Conservation (phyloP, 1,284 basidiomycete species). For the Ganoderma lucidum region DNA sequence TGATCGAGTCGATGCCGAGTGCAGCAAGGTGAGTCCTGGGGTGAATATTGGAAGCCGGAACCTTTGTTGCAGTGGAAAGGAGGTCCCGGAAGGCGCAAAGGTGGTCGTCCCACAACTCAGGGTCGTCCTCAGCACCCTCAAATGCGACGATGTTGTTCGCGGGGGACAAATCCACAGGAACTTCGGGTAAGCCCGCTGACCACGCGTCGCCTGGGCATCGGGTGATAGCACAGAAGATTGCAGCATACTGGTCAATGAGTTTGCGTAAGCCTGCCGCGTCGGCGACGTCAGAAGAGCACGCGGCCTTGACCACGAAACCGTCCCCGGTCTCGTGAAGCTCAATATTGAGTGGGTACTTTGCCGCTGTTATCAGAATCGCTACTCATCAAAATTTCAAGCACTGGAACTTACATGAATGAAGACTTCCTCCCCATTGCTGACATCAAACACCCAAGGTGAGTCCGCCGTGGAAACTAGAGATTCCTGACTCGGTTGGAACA, state of each 20-base stretch:
- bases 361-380: conserved; percentile 1
- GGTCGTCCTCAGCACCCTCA: not conserved
- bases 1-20: conserved; percentile 62
- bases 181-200: conserved; percentile 17
- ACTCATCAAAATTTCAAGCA: not conserved
- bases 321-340: conserved; percentile 49
- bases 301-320: conserved; percentile 48
- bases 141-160: not conserved
- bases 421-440: conserved; percentile 41
- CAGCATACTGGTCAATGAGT: conserved; percentile 41
- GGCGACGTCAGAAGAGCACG: conserved; percentile 45
- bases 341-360: conserved; percentile 55
- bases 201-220: conserved; percentile 36
- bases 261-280: conserved; percentile 35
- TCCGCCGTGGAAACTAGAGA: conserved; percentile 18
- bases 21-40: conserved; percentile 47
- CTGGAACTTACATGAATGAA: conserved; percentile 49
- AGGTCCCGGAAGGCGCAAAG: conserved; percentile 32
- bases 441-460: conserved; percentile 48
- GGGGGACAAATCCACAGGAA: not conserved
- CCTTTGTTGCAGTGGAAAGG: conserved; percentile 37
- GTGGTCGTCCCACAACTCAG: conserved; percentile 15
- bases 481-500: conserved; percentile 50
- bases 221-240: conserved; percentile 41
- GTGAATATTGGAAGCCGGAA: conserved; percentile 37